Conservation (phyloP, 768 basidiomycete genomes). For the Mycena filopes region DNA sequence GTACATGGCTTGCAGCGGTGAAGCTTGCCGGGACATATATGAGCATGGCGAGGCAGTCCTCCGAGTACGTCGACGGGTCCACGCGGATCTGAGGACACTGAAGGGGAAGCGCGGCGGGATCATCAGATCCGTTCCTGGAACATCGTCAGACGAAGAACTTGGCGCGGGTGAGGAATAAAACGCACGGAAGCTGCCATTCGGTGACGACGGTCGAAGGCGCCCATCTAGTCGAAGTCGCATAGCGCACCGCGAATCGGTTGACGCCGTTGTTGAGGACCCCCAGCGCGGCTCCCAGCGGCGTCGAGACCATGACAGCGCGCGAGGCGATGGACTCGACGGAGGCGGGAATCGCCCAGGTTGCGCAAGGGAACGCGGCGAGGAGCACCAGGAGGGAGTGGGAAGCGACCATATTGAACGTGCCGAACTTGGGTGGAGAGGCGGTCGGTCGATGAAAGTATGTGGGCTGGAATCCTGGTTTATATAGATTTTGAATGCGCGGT, state of each 20-base stretch:
- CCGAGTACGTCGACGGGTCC: slow-evolving; percentile 61
- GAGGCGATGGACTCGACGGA: not conserved
- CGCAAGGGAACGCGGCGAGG: slow-evolving; percentile 5
- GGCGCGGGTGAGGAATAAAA: not conserved
- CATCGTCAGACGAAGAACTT: slow-evolving; percentile 14
- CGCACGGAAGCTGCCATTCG: slow-evolving; percentile 73
- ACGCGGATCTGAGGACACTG: slow-evolving; percentile 75
- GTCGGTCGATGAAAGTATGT: not conserved
- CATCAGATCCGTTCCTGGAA: slow-evolving; percentile 59
- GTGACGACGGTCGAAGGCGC: slow-evolving; percentile 61
- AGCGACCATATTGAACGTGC: slow-evolving; percentile 17
- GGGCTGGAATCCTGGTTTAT: slow-evolving; percentile 1
- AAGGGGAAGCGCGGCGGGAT: slow-evolving; percentile 67
- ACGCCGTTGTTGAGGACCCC: slow-evolving; percentile 60
- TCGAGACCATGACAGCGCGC: slow-evolving; percentile 39
- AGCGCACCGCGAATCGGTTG: slow-evolving; percentile 70
- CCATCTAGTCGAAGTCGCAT: slow-evolving; percentile 74
- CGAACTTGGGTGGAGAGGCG: not conserved
- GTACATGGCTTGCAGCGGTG: slow-evolving; percentile 44
- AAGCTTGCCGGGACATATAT: slow-evolving; percentile 70
- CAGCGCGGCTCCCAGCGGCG: slow-evolving; percentile 66
- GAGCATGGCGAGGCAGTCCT: slow-evolving; percentile 87
- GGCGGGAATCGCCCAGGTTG: slow-evolving; percentile 8
- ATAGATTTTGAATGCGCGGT: slow-evolving; percentile 5
- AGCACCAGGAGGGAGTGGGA: not conserved